Evolutionary conservation across 1,284 basidiomycete species (phyloP).

Genomic region (Cryptococcus amylolentus): DNA sequence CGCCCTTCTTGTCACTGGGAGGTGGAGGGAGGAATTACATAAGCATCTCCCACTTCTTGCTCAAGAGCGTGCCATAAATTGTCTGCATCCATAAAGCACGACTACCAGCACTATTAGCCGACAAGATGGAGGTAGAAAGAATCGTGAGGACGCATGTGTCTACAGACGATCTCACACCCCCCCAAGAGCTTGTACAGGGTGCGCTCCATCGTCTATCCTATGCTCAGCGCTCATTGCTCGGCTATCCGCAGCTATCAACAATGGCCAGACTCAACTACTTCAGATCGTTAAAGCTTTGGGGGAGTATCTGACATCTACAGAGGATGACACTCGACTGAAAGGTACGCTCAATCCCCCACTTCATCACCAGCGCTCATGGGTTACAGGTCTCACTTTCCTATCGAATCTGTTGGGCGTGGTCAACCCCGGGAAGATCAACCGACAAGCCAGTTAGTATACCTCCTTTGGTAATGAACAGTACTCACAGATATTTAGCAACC

Average conservation of each 20-base stretch:
- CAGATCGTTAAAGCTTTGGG: conserved; percentile 82
- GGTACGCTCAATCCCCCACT: conserved; percentile 54
- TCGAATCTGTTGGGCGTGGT: conserved; percentile 63
- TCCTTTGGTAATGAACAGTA: not conserved
- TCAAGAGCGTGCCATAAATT: not conserved
- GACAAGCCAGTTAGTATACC: conserved; percentile 69
- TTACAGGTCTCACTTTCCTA: conserved; percentile 38
- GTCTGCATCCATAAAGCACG: not conserved
- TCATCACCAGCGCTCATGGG: not conserved
- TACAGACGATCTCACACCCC: conserved; percentile 37
- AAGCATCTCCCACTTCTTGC: not conserved
- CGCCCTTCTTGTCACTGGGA: not conserved
- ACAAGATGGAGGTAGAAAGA: conserved; percentile 42
- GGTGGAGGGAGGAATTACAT: not conserved
- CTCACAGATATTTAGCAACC: conserved; percentile 56
- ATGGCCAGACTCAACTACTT: conserved; percentile 62
- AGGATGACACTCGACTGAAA: conserved; percentile 71
- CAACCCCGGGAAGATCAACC: conserved; percentile 65
- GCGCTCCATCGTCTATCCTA: not conserved
- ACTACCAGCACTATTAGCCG: not conserved
- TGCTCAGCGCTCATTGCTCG: not conserved
- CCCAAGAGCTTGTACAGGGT: conserved; percentile 40
- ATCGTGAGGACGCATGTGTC: conserved; percentile 44
- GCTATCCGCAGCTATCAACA: conserved; percentile 59
- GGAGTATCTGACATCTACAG: conserved; percentile 80